A percentile compares a stretch with the other conserved stretches of the same genome.
Conservation (phyloP, 768 basidiomycete species). For the Psilocybe cyanescens region DNA sequence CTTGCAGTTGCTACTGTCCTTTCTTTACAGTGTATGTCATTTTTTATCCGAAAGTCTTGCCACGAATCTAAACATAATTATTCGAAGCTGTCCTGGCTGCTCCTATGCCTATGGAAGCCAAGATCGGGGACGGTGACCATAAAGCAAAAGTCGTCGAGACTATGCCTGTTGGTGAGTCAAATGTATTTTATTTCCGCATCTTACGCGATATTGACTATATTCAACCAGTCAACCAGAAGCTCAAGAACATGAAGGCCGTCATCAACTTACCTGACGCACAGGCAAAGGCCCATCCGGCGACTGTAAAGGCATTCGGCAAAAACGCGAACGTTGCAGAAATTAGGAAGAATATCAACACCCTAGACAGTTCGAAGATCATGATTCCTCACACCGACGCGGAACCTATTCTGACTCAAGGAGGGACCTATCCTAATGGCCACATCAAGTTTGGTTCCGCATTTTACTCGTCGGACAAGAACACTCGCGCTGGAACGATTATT, state of each 20-base stretch:
- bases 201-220: not conserved
- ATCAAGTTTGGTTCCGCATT: slow-evolving; percentile 6
- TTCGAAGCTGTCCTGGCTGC: not conserved
- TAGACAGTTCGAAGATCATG: not conserved
- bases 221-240: not conserved
- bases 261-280: not conserved
- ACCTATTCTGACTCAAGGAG: not conserved
- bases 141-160: not conserved
- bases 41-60: not conserved
- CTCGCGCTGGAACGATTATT: slow-evolving; percentile 11
- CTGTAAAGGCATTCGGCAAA: not conserved
- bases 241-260: not conserved
- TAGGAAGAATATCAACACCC: not conserved
- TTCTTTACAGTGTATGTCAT: not conserved
- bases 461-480: not conserved
- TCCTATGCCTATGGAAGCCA: not conserved
- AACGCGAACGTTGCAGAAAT: not conserved
- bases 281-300: not conserved
- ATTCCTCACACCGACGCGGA: not conserved
- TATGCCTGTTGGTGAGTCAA: not conserved
- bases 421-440: not conserved
- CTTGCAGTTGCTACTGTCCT: not conserved
- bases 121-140: not conserved
- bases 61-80: not conserved
- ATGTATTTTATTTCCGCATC: not conserved